A percentile compares a stretch with the other conserved stretches of the same genome.
These are phyloP conservation scores for Setaria viridis DNA, from an alignment of 202 grass and related monocot genomes.

Conservation along the genomic window DNA sequence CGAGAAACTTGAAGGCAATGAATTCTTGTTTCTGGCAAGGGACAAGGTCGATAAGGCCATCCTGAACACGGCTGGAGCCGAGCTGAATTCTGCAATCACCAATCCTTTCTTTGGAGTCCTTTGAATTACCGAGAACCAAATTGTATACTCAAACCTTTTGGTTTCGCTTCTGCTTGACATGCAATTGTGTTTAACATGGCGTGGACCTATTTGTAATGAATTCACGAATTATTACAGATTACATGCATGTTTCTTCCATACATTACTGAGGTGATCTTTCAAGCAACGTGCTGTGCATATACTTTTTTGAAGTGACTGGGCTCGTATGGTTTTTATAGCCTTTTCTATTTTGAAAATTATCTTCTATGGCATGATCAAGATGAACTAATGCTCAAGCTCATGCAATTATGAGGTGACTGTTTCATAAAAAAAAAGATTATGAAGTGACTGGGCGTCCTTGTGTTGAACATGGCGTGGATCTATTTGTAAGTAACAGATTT, in stretches of 20 bases:
- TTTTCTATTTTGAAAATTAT: too few relatives aligned
- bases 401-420: too few relatives aligned
- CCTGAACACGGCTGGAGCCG: slow-evolving; percentile 70
- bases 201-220: not conserved
- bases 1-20: slow-evolving; percentile 76
- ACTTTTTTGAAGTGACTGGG: too few relatives aligned
- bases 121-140: slow-evolving; percentile 33
- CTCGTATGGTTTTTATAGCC: too few relatives aligned
- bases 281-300: not conserved
- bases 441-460: too few relatives aligned
- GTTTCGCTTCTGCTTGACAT: not conserved
- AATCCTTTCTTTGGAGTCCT: slow-evolving; percentile 98
- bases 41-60: slow-evolving; percentile 80
- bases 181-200: not conserved
- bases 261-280: not conserved
- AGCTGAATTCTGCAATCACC: slow-evolving; percentile 87
- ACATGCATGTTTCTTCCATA: slow-evolving; percentile 18
- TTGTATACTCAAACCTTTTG: slow-evolving; percentile 27
- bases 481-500: too few relatives aligned
- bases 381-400: too few relatives aligned
- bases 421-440: too few relatives aligned
- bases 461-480: too few relatives aligned
- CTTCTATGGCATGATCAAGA: too few relatives aligned
- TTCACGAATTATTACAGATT: not conserved
- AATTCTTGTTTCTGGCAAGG: slow-evolving; percentile 77